Base-by-base conservation (phyloP, 2,329 filamentous ascomycete species). In the Talaromyces sp. region DNA sequence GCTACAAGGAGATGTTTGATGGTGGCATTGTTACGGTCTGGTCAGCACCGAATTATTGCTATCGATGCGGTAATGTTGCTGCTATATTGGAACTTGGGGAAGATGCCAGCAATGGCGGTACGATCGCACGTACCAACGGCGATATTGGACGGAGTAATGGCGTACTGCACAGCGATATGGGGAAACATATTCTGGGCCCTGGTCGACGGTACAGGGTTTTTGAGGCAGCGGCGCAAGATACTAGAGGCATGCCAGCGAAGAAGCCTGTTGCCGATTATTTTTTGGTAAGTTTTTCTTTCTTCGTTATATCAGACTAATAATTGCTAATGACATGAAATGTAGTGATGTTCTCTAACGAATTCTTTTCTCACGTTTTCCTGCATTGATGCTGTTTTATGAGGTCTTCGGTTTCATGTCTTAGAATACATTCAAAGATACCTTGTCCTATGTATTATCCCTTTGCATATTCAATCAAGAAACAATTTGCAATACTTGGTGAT, bases 1-100 rank as follows among this genome's bases (percentile, higher is more conserved):
- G 95, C 0, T 99, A 97, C 79, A 98, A 98, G 80, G 95, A 98
- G 77, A 98, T 98, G 93, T 99, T 98, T 74, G 92, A 97, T 75
- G 90, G 89, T 15, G 92, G 89, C 58, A 97, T 99, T 69, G 95
- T 98, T 49, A 99, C 95, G 0, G 95, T 99, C n/a, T 99, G 95
- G 94, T 96, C 91, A 0, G 93, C 93, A 10, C 93, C 93, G 0
- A 97, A 97, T 77, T 97, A 97, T 82, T 97, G 93, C 81, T 97
- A 97, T 80, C 88, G 92, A 69, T 97, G 93, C 74, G 93, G 93
- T 63, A 98, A 98, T 73, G 93, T 99, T 13, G 95, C 95, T 0
- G 94, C 95, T 0, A 93, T 99, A 66, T 82, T 99, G 63, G 95
- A 99, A 79, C 83, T 99, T 4, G 91, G 89, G 31, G 95, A 98